These are phyloP conservation scores for Rauvolfia tetraphylla DNA, from an alignment of 257 asterid species.

Conservation along the genomic window DNA sequence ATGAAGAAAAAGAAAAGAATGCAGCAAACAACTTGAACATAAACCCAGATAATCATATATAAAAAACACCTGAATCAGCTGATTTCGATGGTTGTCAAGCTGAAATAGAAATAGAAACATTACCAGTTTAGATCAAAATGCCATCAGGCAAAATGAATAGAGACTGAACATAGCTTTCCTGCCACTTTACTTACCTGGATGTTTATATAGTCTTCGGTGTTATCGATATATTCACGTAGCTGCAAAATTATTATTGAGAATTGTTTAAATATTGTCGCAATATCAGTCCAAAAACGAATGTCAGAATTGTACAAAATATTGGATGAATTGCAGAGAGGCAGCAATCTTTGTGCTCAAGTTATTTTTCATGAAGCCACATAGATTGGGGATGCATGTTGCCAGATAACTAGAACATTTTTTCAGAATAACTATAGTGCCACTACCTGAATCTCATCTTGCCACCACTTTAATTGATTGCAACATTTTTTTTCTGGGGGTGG, in stretches of 20 bases:
- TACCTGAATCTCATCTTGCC: neutral
- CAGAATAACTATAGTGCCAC: neutral
- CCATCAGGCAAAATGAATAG: conserved; percentile 6
- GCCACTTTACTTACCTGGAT: conserved; percentile 57
- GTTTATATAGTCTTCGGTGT: conserved; percentile 92
- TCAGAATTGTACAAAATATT: neutral
- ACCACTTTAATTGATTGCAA: neutral
- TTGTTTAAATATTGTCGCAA: neutral
- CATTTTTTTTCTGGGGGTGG: no score
- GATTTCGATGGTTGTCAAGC: conserved; percentile 96
- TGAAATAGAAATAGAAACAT: conserved; percentile 27
- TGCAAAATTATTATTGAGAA: conserved; percentile 28
- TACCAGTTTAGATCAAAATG: conserved; percentile 10
- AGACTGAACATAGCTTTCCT: neutral
- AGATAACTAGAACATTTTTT: neutral
- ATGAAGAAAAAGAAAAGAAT: neutral
- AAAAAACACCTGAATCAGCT: conserved; percentile 75
- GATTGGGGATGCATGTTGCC: neutral
- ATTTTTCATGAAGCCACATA: neutral
- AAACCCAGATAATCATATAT: no score
- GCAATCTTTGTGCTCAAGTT: neutral
- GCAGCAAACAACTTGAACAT: neutral
- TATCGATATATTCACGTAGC: conserved; percentile 90
- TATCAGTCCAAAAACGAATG: neutral
- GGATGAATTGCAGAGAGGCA: neutral